Base-by-base conservation (phyloP, 2,329 filamentous ascomycete species). In the Nothophaeocryptopus gaeumannii region DNA sequence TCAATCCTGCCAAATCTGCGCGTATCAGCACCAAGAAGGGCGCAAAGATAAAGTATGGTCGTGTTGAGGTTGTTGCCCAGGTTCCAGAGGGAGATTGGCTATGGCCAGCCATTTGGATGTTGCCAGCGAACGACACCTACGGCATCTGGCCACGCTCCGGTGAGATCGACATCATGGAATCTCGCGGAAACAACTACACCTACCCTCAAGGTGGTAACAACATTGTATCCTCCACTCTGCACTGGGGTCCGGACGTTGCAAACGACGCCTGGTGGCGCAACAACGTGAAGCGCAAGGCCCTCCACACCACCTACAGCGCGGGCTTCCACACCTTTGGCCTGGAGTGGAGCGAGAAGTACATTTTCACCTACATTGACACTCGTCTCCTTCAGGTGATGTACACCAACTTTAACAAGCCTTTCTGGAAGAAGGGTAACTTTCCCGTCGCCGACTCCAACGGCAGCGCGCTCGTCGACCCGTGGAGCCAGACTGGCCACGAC, bases 31-130 rank as follows among this genome's bases (percentile, higher is more conserved):
- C 86, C 49, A 85, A 81, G 64, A 80, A 80, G 37, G 81, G 84
- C 12, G 82, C 82, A 5, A 78, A 72, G 12, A 88, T 95, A 74
- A 88, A 83, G 70, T 95, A 88, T 65, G 89, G 89, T 40, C 85
- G 87, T 37, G 79, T 95, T 45, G 87, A 95, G 66, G 88, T 95
- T 5, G 83, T 79, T 1, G 89, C 89, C 20, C 85, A 85, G 70
- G 72, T 93, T 26, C 88, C 89, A 4, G 69, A 75, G 40, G 89
- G 89, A 46, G 88, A 93, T 72, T 93, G 89, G 89, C 78, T 95
- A 9, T 93, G 89, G 89, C 89, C 89, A 2, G 88, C 88, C n/a
- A 92, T 95, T 63, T 91, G 87, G 86, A 88, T 95, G 86, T 76
- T 93, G 74, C 89, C 89, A 1, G 82, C 81, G 39, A 75, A 84